Percentiles rank a stretch among this genome's conserved stretches.
Conservation (phyloP, 495 filamentous ascomycete species). For the Penicillium longicatenatum region DNA sequence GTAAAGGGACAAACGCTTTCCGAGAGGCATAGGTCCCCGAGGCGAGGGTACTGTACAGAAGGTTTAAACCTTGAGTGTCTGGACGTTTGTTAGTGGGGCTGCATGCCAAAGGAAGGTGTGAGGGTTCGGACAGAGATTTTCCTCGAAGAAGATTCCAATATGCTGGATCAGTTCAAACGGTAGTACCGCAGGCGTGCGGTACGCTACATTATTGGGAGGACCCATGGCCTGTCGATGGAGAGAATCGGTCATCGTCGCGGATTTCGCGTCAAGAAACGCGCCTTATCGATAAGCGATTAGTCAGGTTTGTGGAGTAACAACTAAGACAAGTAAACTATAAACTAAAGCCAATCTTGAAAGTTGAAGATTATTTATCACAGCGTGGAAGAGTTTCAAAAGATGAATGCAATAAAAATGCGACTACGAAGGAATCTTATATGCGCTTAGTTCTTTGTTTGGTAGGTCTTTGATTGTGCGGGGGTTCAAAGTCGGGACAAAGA, state of each 20-base stretch:
- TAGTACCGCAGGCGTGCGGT: slow-evolving; percentile 54
- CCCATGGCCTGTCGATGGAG: slow-evolving; percentile 20
- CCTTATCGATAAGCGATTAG: slow-evolving; percentile 35
- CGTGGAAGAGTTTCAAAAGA: neutral
- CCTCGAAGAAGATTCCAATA: slow-evolving; percentile 73
- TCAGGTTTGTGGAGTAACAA: slow-evolving; percentile 5
- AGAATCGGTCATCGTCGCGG: slow-evolving; percentile 6
- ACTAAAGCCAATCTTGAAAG: neutral
- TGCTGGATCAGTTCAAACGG: slow-evolving; percentile 65
- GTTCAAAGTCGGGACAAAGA: neutral
- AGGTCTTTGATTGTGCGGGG: neutral
- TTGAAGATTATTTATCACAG: neutral
- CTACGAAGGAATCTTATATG: too few species aligned
- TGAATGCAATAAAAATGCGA: too few species aligned
- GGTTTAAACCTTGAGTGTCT: slow-evolving; percentile 70
- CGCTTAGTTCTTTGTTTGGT: neutral
- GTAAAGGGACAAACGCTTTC: slow-evolving; percentile 51
- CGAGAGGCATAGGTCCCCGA: slow-evolving; percentile 50
- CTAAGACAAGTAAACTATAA: too few species aligned
- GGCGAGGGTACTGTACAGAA: slow-evolving; percentile 65
- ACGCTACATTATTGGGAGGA: slow-evolving; percentile 30
- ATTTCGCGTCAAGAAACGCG: slow-evolving; percentile 19
- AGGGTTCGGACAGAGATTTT: slow-evolving; percentile 62
- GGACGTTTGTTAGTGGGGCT: slow-evolving; percentile 11
- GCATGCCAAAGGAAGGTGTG: neutral